phyloP scores from a whole-genome alignment of 2,329 filamentous ascomycete species.

The Epichloe brachyelytri region DNA sequence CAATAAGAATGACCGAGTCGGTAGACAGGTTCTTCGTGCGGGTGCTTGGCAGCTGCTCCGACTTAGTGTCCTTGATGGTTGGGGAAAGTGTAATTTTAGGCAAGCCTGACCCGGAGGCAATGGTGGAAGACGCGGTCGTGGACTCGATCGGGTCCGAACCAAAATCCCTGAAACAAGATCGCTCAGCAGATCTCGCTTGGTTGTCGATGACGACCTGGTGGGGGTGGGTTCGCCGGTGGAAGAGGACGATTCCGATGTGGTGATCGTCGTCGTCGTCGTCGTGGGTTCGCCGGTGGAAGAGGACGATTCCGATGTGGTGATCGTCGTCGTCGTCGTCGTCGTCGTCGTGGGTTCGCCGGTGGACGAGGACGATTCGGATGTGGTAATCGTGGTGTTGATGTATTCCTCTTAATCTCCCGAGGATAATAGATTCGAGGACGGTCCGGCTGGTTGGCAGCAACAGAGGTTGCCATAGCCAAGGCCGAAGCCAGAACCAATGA shows the following conservation, averaged over 20 bases:
- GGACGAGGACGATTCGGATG: slow-evolving; percentile 10
- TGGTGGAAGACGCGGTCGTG: not conserved
- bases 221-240: slow-evolving; percentile 9
- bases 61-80: not conserved
- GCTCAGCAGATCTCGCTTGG: slow-evolving; percentile 9
- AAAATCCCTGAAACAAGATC: slow-evolving; percentile 15
- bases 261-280: slow-evolving; percentile 18
- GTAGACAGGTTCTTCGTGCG: not conserved
- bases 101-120: not conserved
- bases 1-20: slow-evolving; percentile 14
- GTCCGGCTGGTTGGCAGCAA: slow-evolving; percentile 26
- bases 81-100: not conserved
- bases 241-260: slow-evolving; percentile 14
- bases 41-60: not conserved
- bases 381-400: slow-evolving; percentile 28
- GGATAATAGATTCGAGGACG: slow-evolving; percentile 45
- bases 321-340: slow-evolving; percentile 14
- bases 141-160: not conserved
- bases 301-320: slow-evolving; percentile 16
- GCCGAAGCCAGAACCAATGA: slow-evolving; percentile 34
- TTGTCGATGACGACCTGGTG: slow-evolving; percentile 7
- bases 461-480: slow-evolving; percentile 34
- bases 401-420: slow-evolving; percentile 40
- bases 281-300: slow-evolving; percentile 9
- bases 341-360: slow-evolving; percentile 8